Percentiles rank a stretch among this genome's conserved stretches.
Conservation (phyloP, 1,284 basidiomycete genomes). For the Phylloporus gajari region DNA sequence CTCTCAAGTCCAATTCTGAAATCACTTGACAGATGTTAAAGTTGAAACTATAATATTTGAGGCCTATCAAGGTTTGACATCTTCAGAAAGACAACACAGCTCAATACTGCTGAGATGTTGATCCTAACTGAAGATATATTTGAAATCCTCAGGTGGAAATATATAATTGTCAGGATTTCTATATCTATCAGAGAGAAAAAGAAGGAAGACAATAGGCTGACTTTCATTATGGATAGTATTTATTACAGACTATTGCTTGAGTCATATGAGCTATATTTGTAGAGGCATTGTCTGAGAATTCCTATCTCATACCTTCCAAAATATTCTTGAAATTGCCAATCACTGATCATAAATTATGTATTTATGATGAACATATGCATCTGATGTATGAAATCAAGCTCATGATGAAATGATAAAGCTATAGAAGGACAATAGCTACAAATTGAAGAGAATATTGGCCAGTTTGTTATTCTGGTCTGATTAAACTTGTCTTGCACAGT, state of each 20-base stretch:
- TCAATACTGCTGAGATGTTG: not conserved
- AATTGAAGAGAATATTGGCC: no score
- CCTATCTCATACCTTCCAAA: not conserved
- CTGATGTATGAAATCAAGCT: not conserved
- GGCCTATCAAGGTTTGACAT: not conserved
- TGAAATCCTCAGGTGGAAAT: constrained; percentile 1
- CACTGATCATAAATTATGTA: not conserved
- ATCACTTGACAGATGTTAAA: constrained; percentile 7
- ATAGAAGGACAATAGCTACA: no score
- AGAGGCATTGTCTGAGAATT: not conserved
- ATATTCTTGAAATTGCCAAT: not conserved
- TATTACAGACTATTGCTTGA: not conserved
- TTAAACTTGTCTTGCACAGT: constrained; percentile 5
- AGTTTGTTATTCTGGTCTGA: constrained; percentile 2
- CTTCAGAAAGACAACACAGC: not conserved
- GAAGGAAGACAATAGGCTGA: not conserved
- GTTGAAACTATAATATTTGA: not conserved
- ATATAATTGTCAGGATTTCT: not conserved
- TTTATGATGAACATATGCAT: not conserved
- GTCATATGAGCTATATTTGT: not conserved
- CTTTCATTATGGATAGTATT: not conserved
- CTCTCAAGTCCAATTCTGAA: no score
- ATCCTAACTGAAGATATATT: not conserved
- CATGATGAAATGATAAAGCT: no score
- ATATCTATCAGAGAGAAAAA: not conserved